Percentiles rank a stretch among this genome's conserved stretches.
Evolutionary conservation across 2,329 filamentous ascomycete species (phyloP).

Genomic region (Aspergillus fischeri): DNA sequence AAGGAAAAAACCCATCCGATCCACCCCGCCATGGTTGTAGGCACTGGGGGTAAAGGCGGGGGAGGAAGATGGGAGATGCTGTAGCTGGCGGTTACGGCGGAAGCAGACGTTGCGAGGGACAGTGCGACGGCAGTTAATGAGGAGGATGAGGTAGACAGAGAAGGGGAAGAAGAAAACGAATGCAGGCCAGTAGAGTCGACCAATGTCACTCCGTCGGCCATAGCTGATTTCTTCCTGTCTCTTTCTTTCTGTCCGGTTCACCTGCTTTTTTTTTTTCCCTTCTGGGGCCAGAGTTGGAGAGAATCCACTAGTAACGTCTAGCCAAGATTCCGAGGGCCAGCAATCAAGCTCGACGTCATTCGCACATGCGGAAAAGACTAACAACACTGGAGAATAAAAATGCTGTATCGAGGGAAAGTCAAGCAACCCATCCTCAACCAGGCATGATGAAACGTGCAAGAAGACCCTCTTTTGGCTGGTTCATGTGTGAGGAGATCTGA

Average conservation of each 20-base stretch:
- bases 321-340: background rate
- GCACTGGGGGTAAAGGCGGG: constrained; percentile 28
- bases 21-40: constrained; percentile 41
- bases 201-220: background rate
- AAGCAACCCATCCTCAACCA: background rate
- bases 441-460: background rate
- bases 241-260: background rate
- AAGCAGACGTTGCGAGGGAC: constrained; percentile 7
- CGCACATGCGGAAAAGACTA: background rate
- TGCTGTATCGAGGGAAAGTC: background rate
- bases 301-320: background rate
- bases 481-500: background rate
- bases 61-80: constrained; percentile 16
- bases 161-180: background rate
- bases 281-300: background rate
- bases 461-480: background rate
- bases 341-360: background rate
- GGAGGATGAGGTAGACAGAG: constrained; percentile 11
- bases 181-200: background rate
- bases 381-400: background rate
- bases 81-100: constrained; percentile 20
- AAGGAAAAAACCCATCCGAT: constrained; percentile 48
- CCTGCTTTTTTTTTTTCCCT: background rate
- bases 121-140: constrained; percentile 13
- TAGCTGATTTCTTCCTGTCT: background rate